A percentile compares a stretch with the other conserved stretches of the same genome.
Evolutionary conservation across 2,329 filamentous ascomycete species (phyloP).

Genomic region (Rachicladosporium sp.): DNA sequence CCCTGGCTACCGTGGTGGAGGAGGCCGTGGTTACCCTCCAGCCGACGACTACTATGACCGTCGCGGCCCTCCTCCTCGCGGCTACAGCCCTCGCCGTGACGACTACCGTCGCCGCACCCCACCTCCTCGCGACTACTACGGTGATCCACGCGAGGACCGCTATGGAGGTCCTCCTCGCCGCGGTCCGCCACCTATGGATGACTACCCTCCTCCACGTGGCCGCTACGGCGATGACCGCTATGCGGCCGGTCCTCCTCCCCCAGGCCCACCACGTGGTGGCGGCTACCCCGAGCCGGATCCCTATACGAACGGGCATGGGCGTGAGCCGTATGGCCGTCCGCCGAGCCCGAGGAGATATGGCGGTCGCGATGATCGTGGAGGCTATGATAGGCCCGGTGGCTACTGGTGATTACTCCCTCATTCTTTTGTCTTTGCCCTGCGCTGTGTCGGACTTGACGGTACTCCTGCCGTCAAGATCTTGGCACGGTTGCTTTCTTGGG

Average conservation of each 20-base stretch:
- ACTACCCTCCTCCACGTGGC: constrained; percentile 51
- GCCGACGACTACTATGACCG: constrained; percentile 67
- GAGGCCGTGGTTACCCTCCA: constrained; percentile 43
- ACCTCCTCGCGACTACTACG: constrained; percentile 74
- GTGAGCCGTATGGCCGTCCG: constrained; percentile 38
- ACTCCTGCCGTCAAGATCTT: too few relatives aligned
- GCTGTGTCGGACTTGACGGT: too few relatives aligned
- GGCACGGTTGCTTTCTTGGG: too few relatives aligned
- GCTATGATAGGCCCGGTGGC: constrained; percentile 17
- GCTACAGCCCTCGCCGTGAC: constrained; percentile 72
- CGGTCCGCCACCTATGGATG: constrained; percentile 61
- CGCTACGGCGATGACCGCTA: constrained; percentile 65
- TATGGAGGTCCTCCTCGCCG: constrained; percentile 50
- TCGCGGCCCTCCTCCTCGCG: constrained; percentile 59
- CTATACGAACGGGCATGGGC: constrained; percentile 45
- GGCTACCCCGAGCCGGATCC: constrained; percentile 46
- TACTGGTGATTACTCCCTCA: constrained; percentile 9
- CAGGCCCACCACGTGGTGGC: constrained; percentile 27
- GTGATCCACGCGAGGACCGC: constrained; percentile 60
- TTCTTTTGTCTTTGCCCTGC: not conserved
- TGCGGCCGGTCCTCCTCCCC: constrained; percentile 22
- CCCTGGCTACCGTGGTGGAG: constrained; percentile 49
- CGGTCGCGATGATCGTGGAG: constrained; percentile 18
- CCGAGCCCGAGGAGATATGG: constrained; percentile 29
- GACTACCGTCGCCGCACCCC: constrained; percentile 81